Evolutionary conservation across 805 yeast genomes (phyloP), one percentile per base, ranked within the genome.

Genomic region (Spathaspora arborariae): DNA sequence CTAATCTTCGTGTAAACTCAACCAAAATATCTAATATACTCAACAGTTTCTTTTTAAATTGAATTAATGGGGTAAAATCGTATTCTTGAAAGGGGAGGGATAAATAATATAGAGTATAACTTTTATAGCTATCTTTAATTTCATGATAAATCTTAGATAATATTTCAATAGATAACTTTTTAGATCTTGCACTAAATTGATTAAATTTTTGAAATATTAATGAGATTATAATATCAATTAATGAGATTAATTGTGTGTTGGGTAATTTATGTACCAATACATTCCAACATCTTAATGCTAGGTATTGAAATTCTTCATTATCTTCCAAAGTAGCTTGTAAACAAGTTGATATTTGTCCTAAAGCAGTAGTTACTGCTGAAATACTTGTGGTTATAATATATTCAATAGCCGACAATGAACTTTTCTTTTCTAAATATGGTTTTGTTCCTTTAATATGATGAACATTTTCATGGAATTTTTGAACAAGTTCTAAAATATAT

Each of bases 341-440:
- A 55, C 96, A 86, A 1, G 96, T 85, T 49, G 88, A 84, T 4
- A 92, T 79, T 59, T 91, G 98, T 0, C 96, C 95, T 30, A 86
- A 64, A 0, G 88, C 88, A 34, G 71, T 62, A 2, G 71, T 57
- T 0, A 69, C 67, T 1, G 86, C 78, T 4, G 80, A 76, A 24
- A 86, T 78, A 13, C 82, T 72, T 20, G 74, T 68, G 38, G 75
- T 71, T 5, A 87, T 79, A 20, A 92, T 64, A 47, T 84, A 79
- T 34, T 83, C 79, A 24, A 92, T 77, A 0, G 96, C 97, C 46
- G 80, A 71, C 2, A 92, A 72, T 1, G 92, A 84, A 33, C 80
- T 76, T 1, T 83, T 68, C 57, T 87, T 89, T 42, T 86, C 90
- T 43, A 84, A 70, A 54, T 78, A 84, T 0, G 96, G 88, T 39